phyloP scores from a whole-genome alignment of 139 green algal genomes.

The Astrephomene gubernaculifera region DNA sequence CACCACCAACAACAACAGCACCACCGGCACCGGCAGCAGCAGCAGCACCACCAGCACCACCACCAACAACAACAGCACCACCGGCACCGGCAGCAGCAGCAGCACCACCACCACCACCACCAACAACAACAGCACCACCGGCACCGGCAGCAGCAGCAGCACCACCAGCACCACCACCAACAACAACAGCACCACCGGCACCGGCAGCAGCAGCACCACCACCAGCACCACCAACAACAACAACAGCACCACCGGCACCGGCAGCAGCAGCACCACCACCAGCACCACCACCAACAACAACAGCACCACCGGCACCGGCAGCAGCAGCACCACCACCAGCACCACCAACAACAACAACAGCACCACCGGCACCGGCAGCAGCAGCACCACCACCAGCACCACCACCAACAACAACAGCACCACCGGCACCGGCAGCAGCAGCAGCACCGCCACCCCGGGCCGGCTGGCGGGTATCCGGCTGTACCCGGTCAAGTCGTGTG shows the following conservation, averaged over 20 bases:
- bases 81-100: no score
- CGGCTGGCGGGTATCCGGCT: constrained; percentile 72
- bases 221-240: no score
- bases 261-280: not conserved
- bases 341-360: not conserved
- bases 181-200: no score
- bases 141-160: no score
- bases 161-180: no score
- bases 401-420: not conserved
- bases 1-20: no score
- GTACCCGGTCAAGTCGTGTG: constrained; percentile 95
- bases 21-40: no score
- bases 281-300: not conserved
- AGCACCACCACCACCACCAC: no score
- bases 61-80: no score
- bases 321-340: not conserved
- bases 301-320: not conserved
- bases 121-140: no score
- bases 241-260: not conserved
- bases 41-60: no score
- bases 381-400: not conserved
- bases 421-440: not conserved
- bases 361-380: not conserved
- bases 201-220: no score
- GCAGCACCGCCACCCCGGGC: not conserved